Percentiles rank a stretch among this genome's conserved stretches.
Conservation (phyloP, 1,139 yeast species). For the Lodderomyces parapsilosis region DNA sequence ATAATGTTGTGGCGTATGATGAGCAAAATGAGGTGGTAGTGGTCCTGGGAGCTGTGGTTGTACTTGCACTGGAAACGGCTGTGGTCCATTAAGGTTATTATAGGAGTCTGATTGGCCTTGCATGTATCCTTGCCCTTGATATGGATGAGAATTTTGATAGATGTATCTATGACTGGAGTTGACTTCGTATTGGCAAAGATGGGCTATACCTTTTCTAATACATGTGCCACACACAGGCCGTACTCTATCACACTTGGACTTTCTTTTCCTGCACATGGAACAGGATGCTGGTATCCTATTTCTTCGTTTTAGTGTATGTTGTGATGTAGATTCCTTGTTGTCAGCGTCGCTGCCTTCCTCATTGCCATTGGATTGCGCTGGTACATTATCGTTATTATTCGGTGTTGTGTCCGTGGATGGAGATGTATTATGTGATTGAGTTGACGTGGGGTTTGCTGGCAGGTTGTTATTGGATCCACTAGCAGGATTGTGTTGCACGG, state of each 20-base stretch:
- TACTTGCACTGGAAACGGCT: not conserved
- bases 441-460: not conserved
- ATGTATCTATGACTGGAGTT: not conserved
- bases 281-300: constrained; percentile 46
- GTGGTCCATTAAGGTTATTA: constrained; percentile 3
- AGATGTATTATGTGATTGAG: not conserved
- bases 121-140: not conserved
- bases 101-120: not conserved
- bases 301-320: constrained; percentile 25
- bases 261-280: constrained; percentile 47
- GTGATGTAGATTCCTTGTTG: not conserved
- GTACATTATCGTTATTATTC: not conserved
- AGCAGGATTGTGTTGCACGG: not conserved
- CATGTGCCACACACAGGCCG: constrained; percentile 75
- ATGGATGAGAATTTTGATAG: constrained; percentile 1
- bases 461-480: not conserved
- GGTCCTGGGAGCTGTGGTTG: not conserved
- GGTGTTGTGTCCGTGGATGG: not conserved
- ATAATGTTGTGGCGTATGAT: constrained; percentile 4
- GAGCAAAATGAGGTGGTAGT: not conserved
- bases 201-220: constrained; percentile 70
- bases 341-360: not conserved
- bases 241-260: constrained; percentile 57
- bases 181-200: constrained; percentile 60
- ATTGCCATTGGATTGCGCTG: not conserved